Evolutionary conservation across 2,329 filamentous ascomycete genomes (phyloP), one percentile per base, ranked within the genome.

Genomic region (Trichoderma koningii): DNA sequence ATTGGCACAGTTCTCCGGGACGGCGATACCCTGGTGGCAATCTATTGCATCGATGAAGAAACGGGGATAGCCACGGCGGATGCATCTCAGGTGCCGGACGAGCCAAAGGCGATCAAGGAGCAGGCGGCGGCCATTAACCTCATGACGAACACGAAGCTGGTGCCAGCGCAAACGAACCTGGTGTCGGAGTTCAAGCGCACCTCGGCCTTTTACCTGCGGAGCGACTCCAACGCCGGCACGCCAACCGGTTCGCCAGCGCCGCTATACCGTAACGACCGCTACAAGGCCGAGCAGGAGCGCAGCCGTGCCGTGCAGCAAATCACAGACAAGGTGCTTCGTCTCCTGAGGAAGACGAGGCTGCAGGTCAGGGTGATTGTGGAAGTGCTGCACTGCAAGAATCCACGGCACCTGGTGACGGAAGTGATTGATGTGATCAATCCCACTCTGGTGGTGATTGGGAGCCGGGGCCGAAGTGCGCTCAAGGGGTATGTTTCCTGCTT

Each of bases 361-460:
- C 94, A 99, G 76, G 93, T 97, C 55, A 88, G 93, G 65, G 91
- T 97, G 55, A 92, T 97, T 57, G 89, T 99, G 41, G 95, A 99
- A 78, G 94, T 98, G 30, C 89, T 99, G 70, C 95, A 98, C 78
- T 98, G 95, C 88, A 98, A 97, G 83, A 97, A 91, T 73, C 93
- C 95, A 4, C 94, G 95, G 76, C 93, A 97, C 76, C 85, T 98
- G 80, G 93, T 99, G 69, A 96, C 93, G 0, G 95, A 98, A 80
- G 93, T 97, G 79, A 98, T 99, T 76, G 95, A 99, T 76, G 86
- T 92, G 68, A 85, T 98, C 60, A 91, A 90, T 69, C 95, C 95
- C 5, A 98, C 94, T 1, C 81, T 99, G 66, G 94, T 97, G 21
- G 92, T 99, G 70, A 86, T 98, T 66, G 95, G 95, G 56, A 97